A percentile compares a stretch with the other conserved stretches of the same genome.
phyloP scores from a whole-genome alignment of 768 basidiomycete species.

The Pleurotus ostreatus region DNA sequence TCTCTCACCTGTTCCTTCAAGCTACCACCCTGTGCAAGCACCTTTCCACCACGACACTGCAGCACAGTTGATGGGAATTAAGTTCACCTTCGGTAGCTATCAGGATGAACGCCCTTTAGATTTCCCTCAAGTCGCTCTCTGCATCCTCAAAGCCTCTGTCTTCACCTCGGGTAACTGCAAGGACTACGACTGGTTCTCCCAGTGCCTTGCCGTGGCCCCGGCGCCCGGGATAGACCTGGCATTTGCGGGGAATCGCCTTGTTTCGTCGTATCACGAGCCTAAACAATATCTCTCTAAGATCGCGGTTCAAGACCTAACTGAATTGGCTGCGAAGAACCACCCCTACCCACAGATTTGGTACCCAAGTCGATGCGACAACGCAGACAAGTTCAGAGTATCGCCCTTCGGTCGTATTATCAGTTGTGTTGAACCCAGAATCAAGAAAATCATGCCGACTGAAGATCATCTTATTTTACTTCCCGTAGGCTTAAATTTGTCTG shows the following conservation, averaged over 20 bases:
- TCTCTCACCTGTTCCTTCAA: not conserved
- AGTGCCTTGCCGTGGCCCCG: conserved; percentile 3
- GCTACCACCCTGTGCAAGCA: not conserved
- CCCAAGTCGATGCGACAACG: not conserved
- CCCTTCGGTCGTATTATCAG: not conserved
- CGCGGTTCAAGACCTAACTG: not conserved
- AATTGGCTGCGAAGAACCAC: not conserved
- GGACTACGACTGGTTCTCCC: conserved; percentile 4
- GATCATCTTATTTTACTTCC: conserved; percentile 4
- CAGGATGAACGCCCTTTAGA: not conserved
- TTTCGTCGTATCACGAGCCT: not conserved
- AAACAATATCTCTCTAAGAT: not conserved
- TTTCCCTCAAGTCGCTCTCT: conserved; percentile 1
- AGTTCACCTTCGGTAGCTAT: not conserved
- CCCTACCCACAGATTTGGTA: not conserved
- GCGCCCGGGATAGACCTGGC: conserved; percentile 1
- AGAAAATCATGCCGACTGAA: conserved; percentile 5
- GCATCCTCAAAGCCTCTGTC: conserved; percentile 4
- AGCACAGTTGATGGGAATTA: not conserved
- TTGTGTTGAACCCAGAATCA: not conserved
- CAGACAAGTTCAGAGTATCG: conserved; percentile 2
- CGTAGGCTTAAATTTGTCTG: not conserved
- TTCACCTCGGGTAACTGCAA: conserved; percentile 3
- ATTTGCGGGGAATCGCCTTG: not conserved
- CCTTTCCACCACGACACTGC: conserved; percentile 1